Evolutionary conservation across 1,284 basidiomycete genomes (phyloP), one percentile per base, ranked within the genome.

Genomic region (Marasmius tenuissimus): DNA sequence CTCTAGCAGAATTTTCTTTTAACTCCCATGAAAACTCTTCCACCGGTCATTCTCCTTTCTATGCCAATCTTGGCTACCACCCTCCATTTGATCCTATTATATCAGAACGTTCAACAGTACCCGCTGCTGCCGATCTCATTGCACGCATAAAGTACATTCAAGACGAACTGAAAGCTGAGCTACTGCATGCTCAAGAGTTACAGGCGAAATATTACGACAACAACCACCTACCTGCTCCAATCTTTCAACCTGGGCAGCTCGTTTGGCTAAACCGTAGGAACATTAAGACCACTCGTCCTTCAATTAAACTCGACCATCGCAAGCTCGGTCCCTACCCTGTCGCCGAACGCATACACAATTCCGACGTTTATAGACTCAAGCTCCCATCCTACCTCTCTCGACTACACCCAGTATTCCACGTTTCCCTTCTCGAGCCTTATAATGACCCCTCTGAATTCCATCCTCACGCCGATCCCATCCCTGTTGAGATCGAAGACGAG

Each of bases 1-100:
- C 78, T 0, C 61, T 80, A 6, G 78, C 78, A 0, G 76, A 81
- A 65, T 85, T 84, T 61, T 69, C 72, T 0, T 81, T 78, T 68
- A 83, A 84, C 65, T 82, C 81, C 49, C 51, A 63, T 7, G 62
- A 68, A 18, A 78, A 71, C 54, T 56, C 66, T 42, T 73, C 79
- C 0, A 81, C 74, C 10, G 61, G 68, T 5, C 68, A 72, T 2
- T 71, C 81, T 2, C 82, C 80, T 0, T 83, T 82, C 71, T 75
- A 69, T 39, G 73, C 76, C 48, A 75, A 76, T 57, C 64, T 71
- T 16, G 78, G 73, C 12, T 78, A 62, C 54, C 68, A 76, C 54
- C 71, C 73, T 0, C 58, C 66, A 5, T 73, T 73, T 37, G 65
- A 70, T 10, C 64, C 68, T 3, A 59, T n/a, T n/a, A 61, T 1